A percentile compares a stretch with the other conserved stretches of the same genome.
Conservation (phyloP, 768 basidiomycete species). For the Rhodosporidiobolus odoratus region DNA sequence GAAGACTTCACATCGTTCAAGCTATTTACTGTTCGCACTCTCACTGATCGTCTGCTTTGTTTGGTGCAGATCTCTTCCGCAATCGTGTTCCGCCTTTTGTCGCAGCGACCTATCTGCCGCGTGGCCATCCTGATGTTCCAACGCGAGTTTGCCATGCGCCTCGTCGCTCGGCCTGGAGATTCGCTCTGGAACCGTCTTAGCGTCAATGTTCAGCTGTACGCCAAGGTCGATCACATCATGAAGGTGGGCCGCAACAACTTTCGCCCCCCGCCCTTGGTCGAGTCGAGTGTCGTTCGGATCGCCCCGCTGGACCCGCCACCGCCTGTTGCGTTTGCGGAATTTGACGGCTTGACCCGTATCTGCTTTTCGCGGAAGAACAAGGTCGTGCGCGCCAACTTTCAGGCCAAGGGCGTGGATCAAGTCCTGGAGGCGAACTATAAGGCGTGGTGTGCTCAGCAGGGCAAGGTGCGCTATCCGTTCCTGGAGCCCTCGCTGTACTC, state of each 20-base stretch:
- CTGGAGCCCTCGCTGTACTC: too few relatives aligned
- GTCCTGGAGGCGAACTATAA: slow-evolving; percentile 90
- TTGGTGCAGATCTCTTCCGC: slow-evolving; percentile 77
- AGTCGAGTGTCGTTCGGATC: slow-evolving; percentile 83
- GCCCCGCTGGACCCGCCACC: slow-evolving; percentile 92
- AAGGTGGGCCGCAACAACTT: slow-evolving; percentile 97
- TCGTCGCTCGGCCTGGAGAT: slow-evolving; percentile 77
- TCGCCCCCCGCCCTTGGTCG: slow-evolving; percentile 89
- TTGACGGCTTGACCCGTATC: slow-evolving; percentile 88
- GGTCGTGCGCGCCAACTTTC: slow-evolving; percentile 76
- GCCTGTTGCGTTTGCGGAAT: slow-evolving; percentile 91
- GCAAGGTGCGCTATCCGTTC: slow-evolving; percentile 44
- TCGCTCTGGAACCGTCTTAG: slow-evolving; percentile 87
- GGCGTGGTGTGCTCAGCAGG: slow-evolving; percentile 80
- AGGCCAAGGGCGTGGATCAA: slow-evolving; percentile 84
- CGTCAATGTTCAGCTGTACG: slow-evolving; percentile 95
- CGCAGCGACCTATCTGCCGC: slow-evolving; percentile 88
- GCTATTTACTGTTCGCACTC: neutral
- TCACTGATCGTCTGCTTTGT: neutral
- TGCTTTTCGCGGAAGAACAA: slow-evolving; percentile 87
- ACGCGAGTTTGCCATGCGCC: slow-evolving; percentile 90
- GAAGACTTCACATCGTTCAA: slow-evolving; percentile 17
- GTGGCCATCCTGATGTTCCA: slow-evolving; percentile 99
- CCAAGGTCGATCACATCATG: slow-evolving; percentile 92
- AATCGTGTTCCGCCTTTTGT: slow-evolving; percentile 91